Base-by-base conservation (phyloP, 805 yeast genomes). In the Saturnispora mendoncae region DNA sequence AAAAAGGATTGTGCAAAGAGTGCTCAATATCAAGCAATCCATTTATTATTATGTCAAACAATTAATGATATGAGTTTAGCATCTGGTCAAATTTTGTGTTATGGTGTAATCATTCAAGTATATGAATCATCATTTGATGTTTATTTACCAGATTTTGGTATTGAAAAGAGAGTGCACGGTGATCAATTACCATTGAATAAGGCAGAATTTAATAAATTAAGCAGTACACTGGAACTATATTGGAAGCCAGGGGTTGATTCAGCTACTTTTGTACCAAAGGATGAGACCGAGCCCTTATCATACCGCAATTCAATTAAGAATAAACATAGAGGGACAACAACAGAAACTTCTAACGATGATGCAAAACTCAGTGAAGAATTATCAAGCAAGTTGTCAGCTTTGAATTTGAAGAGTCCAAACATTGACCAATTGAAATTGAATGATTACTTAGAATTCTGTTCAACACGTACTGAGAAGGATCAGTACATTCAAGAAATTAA, bases 41-140 rank as follows among this genome's bases (percentile, higher is more conserved):
- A 92, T 58, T 68, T 92, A 48, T 67, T 82, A 42, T 67, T 88
- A 36, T 83, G 90, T 43, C 94, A 87, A 58, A 81, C 87, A 0
- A 80, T 88, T 45, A 83, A 81, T 56, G 83, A 77, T 32, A 74
- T 84, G 73, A 67, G 75, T 48, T 75, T 71, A 40, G 64, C 71
- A 13, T 78, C 90, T 13, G 95, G 95, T 2, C 95, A 86, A 58
- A 58, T 86, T 38, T 69, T 90, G 48, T 78, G 87, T 30, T 78
- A 80, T 74, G 97, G 94, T 13, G 76, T 86, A 13, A 92, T 90
- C 14, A 64, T 86, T 20, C 96, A 87, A 60, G 97, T 90, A 8
- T 88, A 90, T 59, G 97, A 92, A 62, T 84, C 95, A 1, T 85
- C 97, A 2, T 92, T 92, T 64, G 98, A 92, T 60, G 90, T 88